Evolutionary conservation across 768 basidiomycete species (phyloP).

Genomic region (Gyrodon lividus): DNA sequence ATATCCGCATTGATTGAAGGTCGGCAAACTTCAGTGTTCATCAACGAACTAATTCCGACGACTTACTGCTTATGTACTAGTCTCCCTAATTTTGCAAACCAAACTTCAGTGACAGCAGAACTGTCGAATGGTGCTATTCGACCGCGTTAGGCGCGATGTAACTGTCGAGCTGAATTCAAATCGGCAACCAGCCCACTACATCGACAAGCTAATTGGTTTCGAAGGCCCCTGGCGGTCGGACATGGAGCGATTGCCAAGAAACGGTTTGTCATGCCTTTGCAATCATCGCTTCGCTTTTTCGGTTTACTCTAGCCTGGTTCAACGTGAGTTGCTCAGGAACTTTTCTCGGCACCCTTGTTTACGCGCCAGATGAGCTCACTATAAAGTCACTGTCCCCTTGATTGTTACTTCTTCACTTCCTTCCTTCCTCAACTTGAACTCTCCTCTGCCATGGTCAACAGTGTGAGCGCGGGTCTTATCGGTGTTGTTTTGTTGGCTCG

Average conservation of each 20-base stretch:
- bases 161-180: background rate
- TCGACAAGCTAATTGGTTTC: background rate
- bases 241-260: too few relatives aligned
- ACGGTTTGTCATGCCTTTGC: background rate
- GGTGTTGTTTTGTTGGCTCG: conserved; percentile 75
- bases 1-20: too few relatives aligned
- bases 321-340: background rate
- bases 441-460: conserved; percentile 23
- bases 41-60: background rate
- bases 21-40: too few relatives aligned
- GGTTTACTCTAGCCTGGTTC: background rate
- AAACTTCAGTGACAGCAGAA: background rate
- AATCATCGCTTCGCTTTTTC: background rate
- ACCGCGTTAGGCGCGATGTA: background rate
- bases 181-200: background rate
- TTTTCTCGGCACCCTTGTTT: background rate
- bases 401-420: background rate
- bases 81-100: background rate
- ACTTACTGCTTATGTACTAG: conserved; percentile 1
- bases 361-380: background rate
- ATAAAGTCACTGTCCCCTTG: background rate
- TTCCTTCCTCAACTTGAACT: background rate
- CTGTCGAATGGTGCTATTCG: background rate
- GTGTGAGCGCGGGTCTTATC: conserved; percentile 40
- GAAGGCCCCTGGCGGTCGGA: background rate